Evolutionary conservation across 768 basidiomycete genomes (phyloP), one percentile per base, ranked within the genome.

Genomic region (Cystofilobasidium bisporidii): DNA sequence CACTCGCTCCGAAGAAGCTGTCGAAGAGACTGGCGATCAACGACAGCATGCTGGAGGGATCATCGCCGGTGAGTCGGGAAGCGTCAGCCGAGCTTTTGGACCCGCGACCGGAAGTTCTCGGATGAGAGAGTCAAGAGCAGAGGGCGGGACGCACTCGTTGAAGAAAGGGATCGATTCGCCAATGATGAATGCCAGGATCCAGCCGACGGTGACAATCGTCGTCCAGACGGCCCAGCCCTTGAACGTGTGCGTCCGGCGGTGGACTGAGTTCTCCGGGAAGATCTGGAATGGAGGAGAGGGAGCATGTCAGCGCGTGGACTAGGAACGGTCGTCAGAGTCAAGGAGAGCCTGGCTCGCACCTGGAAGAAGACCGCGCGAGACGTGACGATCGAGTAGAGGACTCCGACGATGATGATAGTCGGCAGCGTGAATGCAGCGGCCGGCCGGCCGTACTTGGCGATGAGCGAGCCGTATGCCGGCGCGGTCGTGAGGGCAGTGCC

Each of bases 341-440:
- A n/a, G n/a, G n/a, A n/a, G n/a, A n/a, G n/a, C n/a, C n/a, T n/a
- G n/a, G n/a, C n/a, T n/a, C n/a, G n/a, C n/a, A n/a, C n/a, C n/a
- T n/a, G n/a, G 72, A 73, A 73, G 68, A 73, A 72, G 60, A 73
- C 45, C 11, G 72, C 71, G 8, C 72, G 65, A 14, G 63, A 63
- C 18, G 72, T 73, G 57, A 73, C 72, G 9, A 56, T 1, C 32
- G 50, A 56, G 36, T 53, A 65, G 1, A 73, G 58, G 18, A 73
- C 64, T 18, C 71, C 67, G 53, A 72, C 72, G 53, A 71, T 70
- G 53, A 73, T 67, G 59, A 73, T 69, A 2, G 72, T 73, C 0
- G 72, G 72, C 22, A 73, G 58, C 1, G 60, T 60, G 32, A 73
- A 26, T 0, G 69, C 72, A 11, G 72, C 72, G 3, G 72, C 71